These are phyloP conservation scores for Sextonia rubra DNA, from an alignment of 164 flowering plant genomes.

Conservation along the genomic window DNA sequence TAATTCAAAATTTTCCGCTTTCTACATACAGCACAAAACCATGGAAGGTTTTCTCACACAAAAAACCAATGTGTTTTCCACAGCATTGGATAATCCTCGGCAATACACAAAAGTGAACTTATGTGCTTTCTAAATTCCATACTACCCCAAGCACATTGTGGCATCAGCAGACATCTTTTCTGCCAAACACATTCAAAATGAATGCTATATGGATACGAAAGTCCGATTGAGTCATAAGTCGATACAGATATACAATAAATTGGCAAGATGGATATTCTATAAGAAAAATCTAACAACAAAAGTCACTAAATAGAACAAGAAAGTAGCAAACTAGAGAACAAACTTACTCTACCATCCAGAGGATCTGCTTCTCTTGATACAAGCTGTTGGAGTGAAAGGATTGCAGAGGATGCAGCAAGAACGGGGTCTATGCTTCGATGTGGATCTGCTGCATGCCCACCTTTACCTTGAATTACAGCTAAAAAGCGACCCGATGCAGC, in stretches of 20 bases:
- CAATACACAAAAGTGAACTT: no score
- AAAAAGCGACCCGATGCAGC: conserved; percentile 55
- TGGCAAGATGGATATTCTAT: neutral
- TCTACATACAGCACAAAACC: no score
- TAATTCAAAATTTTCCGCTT: no score
- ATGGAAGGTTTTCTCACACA: no score
- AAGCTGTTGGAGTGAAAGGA: conserved; percentile 62
- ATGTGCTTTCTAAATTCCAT: no score
- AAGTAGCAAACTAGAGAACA: neutral
- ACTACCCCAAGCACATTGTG: no score
- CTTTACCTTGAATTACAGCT: conserved; percentile 47
- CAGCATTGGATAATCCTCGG: no score
- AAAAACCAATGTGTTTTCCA: no score
- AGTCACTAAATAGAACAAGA: neutral
- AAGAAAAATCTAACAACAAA: no score
- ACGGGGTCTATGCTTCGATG: conserved; percentile 48
- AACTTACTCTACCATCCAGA: conserved; percentile 45
- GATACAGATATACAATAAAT: neutral
- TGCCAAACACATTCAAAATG: no score
- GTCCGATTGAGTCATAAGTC: neutral
- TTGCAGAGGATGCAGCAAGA: conserved; percentile 51
- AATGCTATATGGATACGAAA: no score
- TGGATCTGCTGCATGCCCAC: conserved; percentile 56
- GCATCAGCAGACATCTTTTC: no score
- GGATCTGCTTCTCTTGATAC: conserved; percentile 76